phyloP scores from a whole-genome alignment of 2,329 filamentous ascomycete genomes.

The Aspergillus vadensis region DNA sequence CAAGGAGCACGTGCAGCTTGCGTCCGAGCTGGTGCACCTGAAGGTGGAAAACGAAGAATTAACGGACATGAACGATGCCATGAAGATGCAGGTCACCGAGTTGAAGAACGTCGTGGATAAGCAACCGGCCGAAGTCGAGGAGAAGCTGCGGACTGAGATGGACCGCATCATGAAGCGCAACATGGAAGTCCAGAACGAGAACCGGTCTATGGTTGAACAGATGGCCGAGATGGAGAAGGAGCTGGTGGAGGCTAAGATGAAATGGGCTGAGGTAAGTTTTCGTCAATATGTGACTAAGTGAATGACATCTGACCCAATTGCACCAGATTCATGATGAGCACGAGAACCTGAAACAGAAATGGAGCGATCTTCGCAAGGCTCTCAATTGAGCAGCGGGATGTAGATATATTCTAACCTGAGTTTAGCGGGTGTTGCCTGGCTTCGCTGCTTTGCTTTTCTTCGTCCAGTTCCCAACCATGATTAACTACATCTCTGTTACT shows the following conservation, averaged over 20 bases:
- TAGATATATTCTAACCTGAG: constrained; percentile 4
- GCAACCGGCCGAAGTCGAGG: constrained; percentile 86
- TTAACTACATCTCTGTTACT: neutral
- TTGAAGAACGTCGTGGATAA: constrained; percentile 83
- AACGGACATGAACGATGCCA: constrained; percentile 82
- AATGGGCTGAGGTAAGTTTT: constrained; percentile 80
- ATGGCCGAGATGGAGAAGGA: constrained; percentile 89
- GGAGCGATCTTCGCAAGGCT: constrained; percentile 68
- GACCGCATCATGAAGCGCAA: constrained; percentile 91
- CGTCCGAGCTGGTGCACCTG: constrained; percentile 84
- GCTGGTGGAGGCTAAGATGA: constrained; percentile 91
- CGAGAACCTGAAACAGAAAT: constrained; percentile 73
- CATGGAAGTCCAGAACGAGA: constrained; percentile 90
- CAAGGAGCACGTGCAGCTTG: constrained; percentile 84
- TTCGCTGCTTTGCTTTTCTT: constrained; percentile 8
- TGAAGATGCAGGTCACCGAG: constrained; percentile 82
- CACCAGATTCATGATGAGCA: constrained; percentile 68
- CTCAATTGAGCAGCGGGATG: constrained; percentile 43
- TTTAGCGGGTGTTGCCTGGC: constrained; percentile 5
- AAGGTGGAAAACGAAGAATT: constrained; percentile 94
- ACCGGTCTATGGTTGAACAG: constrained; percentile 82
- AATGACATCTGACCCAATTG: constrained; percentile 11
- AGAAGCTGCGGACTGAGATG: constrained; percentile 77
- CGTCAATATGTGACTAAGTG: neutral
- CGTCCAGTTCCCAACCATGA: neutral